Conservation (phyloP, 306 rosid genomes). For the Ziziphus jujuba region DNA sequence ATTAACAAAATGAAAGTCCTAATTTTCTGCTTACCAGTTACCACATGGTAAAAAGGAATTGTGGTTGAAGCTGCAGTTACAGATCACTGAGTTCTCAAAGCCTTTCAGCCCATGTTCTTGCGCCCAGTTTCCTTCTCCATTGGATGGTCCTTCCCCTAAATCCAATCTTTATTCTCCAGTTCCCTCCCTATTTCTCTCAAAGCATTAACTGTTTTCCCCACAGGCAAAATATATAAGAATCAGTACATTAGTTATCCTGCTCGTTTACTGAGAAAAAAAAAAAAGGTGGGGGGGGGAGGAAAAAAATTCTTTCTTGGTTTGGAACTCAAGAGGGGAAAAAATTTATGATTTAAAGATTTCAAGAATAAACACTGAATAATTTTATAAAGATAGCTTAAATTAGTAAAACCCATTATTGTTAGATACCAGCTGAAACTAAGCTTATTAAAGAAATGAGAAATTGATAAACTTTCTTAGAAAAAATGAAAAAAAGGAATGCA, state of each 20-base stretch:
- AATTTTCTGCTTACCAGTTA: slow-evolving; percentile 8
- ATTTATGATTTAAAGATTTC: too few relatives aligned
- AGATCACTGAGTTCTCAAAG: slow-evolving; percentile 51
- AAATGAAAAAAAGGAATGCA: background rate
- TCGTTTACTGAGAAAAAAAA: slow-evolving; percentile 4
- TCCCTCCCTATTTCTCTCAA: slow-evolving; percentile 69
- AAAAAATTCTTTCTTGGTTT: too few relatives aligned
- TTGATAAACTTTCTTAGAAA: background rate
- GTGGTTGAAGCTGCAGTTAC: slow-evolving; percentile 65
- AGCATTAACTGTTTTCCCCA: slow-evolving; percentile 54
- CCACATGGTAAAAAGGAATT: slow-evolving; percentile 75
- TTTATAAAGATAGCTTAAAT: background rate
- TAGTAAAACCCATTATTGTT: background rate
- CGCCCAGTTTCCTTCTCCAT: slow-evolving; percentile 73
- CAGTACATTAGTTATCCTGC: background rate
- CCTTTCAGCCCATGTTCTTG: slow-evolving; percentile 41
- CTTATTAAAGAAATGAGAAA: background rate
- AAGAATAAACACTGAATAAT: background rate
- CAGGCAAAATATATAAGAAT: background rate
- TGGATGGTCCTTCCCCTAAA: slow-evolving; percentile 71
- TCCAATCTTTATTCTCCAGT: slow-evolving; percentile 83
- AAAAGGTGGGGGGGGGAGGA: too few relatives aligned
- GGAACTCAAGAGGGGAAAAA: too few relatives aligned
- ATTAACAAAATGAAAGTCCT: too few relatives aligned
- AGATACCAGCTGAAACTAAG: background rate